Evolutionary conservation across 2,329 filamentous ascomycete genomes (phyloP).

Genomic region (Pseudocercospora cruenta): DNA sequence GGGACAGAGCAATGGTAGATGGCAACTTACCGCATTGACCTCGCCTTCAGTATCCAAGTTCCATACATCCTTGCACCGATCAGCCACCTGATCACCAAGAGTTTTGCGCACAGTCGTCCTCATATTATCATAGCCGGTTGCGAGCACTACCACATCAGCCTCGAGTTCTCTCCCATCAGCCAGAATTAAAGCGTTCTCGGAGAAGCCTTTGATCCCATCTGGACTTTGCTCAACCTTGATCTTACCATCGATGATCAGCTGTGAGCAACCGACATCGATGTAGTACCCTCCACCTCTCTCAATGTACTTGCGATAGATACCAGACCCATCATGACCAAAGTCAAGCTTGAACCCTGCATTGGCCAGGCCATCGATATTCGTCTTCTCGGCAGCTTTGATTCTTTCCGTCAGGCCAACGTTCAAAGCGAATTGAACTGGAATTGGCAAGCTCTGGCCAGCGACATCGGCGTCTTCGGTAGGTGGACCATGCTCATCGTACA

Average conservation of each 20-base stretch:
- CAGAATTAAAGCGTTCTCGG: constrained; percentile 45
- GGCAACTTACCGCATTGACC: constrained; percentile 32
- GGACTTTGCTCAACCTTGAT: constrained; percentile 60
- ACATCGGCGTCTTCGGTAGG: constrained; percentile 70
- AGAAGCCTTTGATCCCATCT: constrained; percentile 58
- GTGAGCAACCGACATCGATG: constrained; percentile 50
- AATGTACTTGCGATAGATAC: constrained; percentile 66
- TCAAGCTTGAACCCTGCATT: constrained; percentile 66
- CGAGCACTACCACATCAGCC: constrained; percentile 64
- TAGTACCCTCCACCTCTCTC: constrained; percentile 68
- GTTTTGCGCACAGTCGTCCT: constrained; percentile 62
- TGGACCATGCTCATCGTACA: constrained; percentile 57
- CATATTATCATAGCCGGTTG: constrained; percentile 69
- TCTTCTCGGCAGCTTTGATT: constrained; percentile 40
- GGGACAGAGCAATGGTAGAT: neutral
- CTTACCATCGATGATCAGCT: constrained; percentile 51
- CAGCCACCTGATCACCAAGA: constrained; percentile 64
- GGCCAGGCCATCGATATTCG: constrained; percentile 42
- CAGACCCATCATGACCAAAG: constrained; percentile 58
- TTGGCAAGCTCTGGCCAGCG: constrained; percentile 60
- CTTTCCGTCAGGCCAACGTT: constrained; percentile 53
- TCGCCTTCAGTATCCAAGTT: constrained; percentile 46
- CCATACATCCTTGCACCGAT: constrained; percentile 57
- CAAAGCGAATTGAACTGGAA: constrained; percentile 62
- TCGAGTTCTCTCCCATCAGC: constrained; percentile 60